Evolutionary conservation across 2,329 filamentous ascomycete species (phyloP).

Genomic region (Rhinocladiella similis): DNA sequence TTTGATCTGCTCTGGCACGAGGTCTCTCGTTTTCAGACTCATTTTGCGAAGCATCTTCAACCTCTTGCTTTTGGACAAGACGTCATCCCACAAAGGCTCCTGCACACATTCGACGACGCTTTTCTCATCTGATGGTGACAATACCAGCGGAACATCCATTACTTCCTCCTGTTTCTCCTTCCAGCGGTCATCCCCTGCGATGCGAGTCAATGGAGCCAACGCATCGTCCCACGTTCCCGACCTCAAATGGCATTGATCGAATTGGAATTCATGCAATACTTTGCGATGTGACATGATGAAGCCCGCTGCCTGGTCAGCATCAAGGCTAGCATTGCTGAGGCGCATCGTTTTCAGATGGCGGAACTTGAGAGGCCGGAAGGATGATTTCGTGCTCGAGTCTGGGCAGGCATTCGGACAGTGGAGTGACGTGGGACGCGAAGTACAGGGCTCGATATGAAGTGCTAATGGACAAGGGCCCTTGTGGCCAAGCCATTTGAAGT

Average conservation of each 20-base stretch:
- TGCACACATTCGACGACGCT: slow-evolving; percentile 29
- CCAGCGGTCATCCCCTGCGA: slow-evolving; percentile 38
- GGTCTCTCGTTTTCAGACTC: slow-evolving; percentile 21
- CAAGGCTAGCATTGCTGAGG: slow-evolving; percentile 71
- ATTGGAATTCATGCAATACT: slow-evolving; percentile 74
- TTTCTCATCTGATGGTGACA: slow-evolving; percentile 34
- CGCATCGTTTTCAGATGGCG: slow-evolving; percentile 67
- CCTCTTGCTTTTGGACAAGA: slow-evolving; percentile 18
- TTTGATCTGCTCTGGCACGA: slow-evolving; percentile 25
- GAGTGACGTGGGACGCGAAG: slow-evolving; percentile 55
- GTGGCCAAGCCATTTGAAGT: slow-evolving; percentile 73
- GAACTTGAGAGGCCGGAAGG: slow-evolving; percentile 62
- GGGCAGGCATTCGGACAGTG: slow-evolving; percentile 37
- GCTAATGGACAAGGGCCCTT: slow-evolving; percentile 74
- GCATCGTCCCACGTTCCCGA: slow-evolving; percentile 80
- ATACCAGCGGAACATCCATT: slow-evolving; percentile 40
- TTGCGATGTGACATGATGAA: slow-evolving; percentile 68
- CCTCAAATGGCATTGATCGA: slow-evolving; percentile 71
- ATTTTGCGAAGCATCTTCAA: slow-evolving; percentile 22
- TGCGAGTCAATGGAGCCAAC: slow-evolving; percentile 65
- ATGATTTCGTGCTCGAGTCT: slow-evolving; percentile 40
- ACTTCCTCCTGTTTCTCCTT: slow-evolving; percentile 39
- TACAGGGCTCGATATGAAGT: slow-evolving; percentile 63
- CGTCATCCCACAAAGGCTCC: slow-evolving; percentile 31
- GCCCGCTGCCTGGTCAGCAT: slow-evolving; percentile 66